Evolutionary conservation across 1,284 basidiomycete genomes (phyloP), one percentile per base, ranked within the genome.

Genomic region (Schizophyllum amplum): DNA sequence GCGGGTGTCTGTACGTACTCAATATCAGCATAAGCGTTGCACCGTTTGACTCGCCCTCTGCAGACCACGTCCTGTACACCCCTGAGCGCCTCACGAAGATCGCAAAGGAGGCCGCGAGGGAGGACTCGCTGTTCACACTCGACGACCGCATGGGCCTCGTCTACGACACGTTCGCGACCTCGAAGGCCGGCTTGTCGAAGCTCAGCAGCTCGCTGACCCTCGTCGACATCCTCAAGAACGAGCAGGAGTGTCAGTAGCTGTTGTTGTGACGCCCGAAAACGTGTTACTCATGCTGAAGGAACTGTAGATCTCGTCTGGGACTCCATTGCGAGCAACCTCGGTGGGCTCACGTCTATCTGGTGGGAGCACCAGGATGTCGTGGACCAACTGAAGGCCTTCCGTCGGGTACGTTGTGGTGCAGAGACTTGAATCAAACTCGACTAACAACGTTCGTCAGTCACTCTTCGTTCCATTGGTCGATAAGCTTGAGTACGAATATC

Each of bases 131-230:
- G 7, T 92, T 97, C 73, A 81, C 86, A 5, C 75, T 93, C 57
- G 86, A 90, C 61, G 96, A 99, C 70, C 83, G 92, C 51, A 84
- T 95, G 60, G 94, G 94, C 22, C 76, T 98, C 13, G 81, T 95
- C 26, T 83, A 87, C 60, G 93, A 96, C 66, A 80, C 87, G 1
- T 82, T 91, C 64, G 86, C 87, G 0, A 79, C 97, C 27, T 83
- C 92, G 33, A 85, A 88, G 66, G 90, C 92, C 24, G 92, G 92
- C 1, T 82, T 90, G 65, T 76, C 82, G 54, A 80, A 87, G 60
- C 80, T 92, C 33, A 91, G 90, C 63, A 86, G 85, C 61, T 84
- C 87, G 5, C 76, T 98, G 61, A 83, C 80, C 23, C 75, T 95
- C 53, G 76, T 91, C 59, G 78, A 89, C 58, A 77, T 79, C 50